Evolutionary conservation across 2,329 filamentous ascomycete species (phyloP), one percentile per base, ranked within the genome.

Genomic region (Alternaria gansuensis): DNA sequence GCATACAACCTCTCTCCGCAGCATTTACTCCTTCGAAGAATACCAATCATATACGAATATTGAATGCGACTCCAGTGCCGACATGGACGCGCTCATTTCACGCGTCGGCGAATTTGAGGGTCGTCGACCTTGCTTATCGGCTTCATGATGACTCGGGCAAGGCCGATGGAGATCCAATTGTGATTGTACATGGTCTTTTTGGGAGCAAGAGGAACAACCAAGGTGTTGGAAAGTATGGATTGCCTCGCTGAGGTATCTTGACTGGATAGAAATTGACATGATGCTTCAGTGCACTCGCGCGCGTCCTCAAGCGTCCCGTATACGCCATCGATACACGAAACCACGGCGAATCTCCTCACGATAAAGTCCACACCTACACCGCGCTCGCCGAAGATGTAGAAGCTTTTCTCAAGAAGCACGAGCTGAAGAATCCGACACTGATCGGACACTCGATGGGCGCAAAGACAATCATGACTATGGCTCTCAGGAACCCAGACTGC

Each of bases 381-480:
- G 84, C 87, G 43, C 93, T 98, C 85, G 92, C 94, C 4, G 85
- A 88, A 65, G 94, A 98, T 70, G 88, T 97, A 10, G 87, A 89
- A 54, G 82, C 84, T 43, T 98, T 98, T 76, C 89, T 98, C 55
- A 69, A 83, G 5, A 80, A 90, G 54, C 89, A 96, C 75, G 81
- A 83, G 3, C 80, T 97, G n/a, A 80, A 84, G 43, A 81, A 90
- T 28, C 83, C 89, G 2, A 92, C 90, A 0, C 80, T 98, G 28
- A 95, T 98, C 70, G 94, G 94, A 0, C 95, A 98, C 79, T 97
- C 92, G 1, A 98, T 98, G 94, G 94, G 95, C 63, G 94, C 94
- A 45, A 98, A 98, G 82, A 88, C 90, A 2, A 92, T 92, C 68
- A 97, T 98, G 94, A 83, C 90, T 0, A 82, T 97, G 58, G 92